Conservation (phyloP, 257 asterid species). For the Misopates orontium region DNA sequence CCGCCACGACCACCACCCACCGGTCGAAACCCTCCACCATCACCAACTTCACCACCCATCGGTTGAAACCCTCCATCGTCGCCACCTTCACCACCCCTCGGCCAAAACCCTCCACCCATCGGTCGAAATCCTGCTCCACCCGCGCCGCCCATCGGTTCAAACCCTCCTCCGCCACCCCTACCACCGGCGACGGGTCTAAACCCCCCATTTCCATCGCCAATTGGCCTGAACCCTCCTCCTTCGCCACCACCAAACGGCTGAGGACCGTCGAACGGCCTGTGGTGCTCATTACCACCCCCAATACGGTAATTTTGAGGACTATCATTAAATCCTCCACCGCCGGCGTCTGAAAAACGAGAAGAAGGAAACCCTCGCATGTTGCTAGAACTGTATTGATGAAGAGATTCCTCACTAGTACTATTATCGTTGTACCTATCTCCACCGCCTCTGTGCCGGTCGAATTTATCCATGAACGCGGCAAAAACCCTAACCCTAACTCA, state of each 20-base stretch:
- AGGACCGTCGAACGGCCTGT: constrained; percentile 51
- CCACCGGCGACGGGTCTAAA: constrained; percentile 39
- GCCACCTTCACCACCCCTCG: constrained; percentile 21
- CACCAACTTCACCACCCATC: constrained; percentile 4
- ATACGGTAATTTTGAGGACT: constrained; percentile 32
- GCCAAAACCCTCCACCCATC: constrained; percentile 25
- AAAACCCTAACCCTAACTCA: constrained; percentile 31
- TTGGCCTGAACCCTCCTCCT: constrained; percentile 37
- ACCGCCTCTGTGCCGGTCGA: constrained; percentile 48
- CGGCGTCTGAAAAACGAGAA: constrained; percentile 34
- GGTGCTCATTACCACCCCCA: constrained; percentile 45
- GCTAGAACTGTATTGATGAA: constrained; percentile 24
- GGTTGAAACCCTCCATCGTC: constrained; percentile 27
- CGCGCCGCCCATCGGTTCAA: constrained; percentile 24
- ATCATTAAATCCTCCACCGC: constrained; percentile 44
- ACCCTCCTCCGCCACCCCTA: constrained; percentile 27
- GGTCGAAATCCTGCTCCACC: constrained; percentile 24
- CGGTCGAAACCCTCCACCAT: constrained; percentile 22
- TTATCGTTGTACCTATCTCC: constrained; percentile 41
- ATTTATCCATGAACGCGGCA: constrained; percentile 47
- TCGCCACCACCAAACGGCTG: constrained; percentile 40
- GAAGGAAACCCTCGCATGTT: constrained; percentile 22
- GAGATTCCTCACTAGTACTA: constrained; percentile 39
- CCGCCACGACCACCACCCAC: constrained; percentile 20
- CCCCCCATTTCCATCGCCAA: constrained; percentile 38